Evolutionary conservation across 164 flowering plant species (phyloP).

Genomic region (Euptelea pleiosperma): DNA sequence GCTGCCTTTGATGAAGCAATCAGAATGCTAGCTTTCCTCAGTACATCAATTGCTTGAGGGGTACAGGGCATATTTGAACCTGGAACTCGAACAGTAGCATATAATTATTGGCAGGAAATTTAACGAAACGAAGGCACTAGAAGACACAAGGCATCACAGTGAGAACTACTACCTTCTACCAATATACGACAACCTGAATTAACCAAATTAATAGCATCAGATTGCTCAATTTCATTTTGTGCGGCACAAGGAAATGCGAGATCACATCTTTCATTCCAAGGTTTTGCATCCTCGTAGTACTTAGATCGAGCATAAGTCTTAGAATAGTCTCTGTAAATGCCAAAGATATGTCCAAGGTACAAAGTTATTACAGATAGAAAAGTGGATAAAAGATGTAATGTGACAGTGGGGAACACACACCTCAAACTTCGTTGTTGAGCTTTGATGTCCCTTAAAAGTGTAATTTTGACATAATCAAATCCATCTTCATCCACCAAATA

Average conservation of each 20-base stretch:
- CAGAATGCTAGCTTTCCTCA: constrained; percentile 82
- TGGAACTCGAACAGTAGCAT: constrained; percentile 16
- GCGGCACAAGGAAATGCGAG: constrained; percentile 89
- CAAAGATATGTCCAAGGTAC: constrained; percentile 6
- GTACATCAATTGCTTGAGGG: constrained; percentile 85
- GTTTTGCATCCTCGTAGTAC: constrained; percentile 85
- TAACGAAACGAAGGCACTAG: background rate
- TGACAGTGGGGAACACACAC: constrained; percentile 27
- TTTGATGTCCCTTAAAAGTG: constrained; percentile 81
- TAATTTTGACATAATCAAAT: constrained; percentile 82
- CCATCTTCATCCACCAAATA: constrained; percentile 98
- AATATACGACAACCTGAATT: constrained; percentile 89
- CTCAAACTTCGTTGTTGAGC: constrained; percentile 87
- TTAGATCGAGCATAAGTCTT: constrained; percentile 88
- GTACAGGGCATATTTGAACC: constrained; percentile 99
- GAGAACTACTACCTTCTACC: constrained; percentile 69
- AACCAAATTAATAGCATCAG: constrained; percentile 88
- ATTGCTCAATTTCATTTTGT: constrained; percentile 85
- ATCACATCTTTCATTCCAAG: constrained; percentile 93
- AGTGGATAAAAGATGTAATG: background rate
- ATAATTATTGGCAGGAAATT: background rate
- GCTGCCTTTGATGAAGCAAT: constrained; percentile 98
- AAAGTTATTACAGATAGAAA: background rate
- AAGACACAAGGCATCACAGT: background rate
- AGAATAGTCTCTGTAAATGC: constrained; percentile 77